Conservation (phyloP, 306 rosid genomes). For the Fragaria iinumae region DNA sequence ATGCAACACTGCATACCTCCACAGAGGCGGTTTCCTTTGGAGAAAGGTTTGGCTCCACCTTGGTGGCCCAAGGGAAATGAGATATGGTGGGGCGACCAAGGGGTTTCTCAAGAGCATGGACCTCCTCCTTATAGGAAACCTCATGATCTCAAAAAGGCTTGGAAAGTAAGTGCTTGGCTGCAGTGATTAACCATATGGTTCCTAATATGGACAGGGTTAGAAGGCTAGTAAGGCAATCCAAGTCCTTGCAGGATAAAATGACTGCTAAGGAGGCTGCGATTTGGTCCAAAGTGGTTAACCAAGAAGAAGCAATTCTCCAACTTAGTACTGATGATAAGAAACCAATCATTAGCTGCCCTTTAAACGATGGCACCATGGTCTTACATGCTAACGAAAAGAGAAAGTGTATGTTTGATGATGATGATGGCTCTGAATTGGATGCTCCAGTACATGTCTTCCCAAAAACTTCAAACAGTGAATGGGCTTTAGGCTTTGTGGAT, state of each 20-base stretch:
- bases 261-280: conserved; percentile 48
- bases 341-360: background rate
- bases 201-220: conserved; percentile 44
- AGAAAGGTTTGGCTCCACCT: conserved; percentile 63
- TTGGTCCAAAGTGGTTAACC: conserved; percentile 55
- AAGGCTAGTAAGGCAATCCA: conserved; percentile 50
- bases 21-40: conserved; percentile 50
- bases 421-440: conserved; percentile 2
- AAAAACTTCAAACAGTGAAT: conserved; percentile 26
- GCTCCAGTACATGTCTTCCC: conserved; percentile 3
- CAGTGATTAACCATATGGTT: conserved; percentile 54
- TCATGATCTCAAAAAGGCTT: conserved; percentile 58
- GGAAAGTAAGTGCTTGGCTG: conserved; percentile 66
- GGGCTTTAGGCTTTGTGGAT: conserved; percentile 29
- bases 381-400: conserved; percentile 25
- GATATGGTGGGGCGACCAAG: conserved; percentile 66
- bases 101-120: conserved; percentile 42
- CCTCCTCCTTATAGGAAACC: conserved; percentile 65
- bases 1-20: conserved; percentile 62
- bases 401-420: conserved; percentile 21
- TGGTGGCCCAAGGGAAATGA: conserved; percentile 71
- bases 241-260: conserved; percentile 63
- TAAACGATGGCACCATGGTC: background rate
- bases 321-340: background rate
- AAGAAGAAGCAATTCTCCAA: conserved; percentile 44